phyloP scores from a whole-genome alignment of 371 early-diverging fungal genomes.

The Rhizopus stolonifer region DNA sequence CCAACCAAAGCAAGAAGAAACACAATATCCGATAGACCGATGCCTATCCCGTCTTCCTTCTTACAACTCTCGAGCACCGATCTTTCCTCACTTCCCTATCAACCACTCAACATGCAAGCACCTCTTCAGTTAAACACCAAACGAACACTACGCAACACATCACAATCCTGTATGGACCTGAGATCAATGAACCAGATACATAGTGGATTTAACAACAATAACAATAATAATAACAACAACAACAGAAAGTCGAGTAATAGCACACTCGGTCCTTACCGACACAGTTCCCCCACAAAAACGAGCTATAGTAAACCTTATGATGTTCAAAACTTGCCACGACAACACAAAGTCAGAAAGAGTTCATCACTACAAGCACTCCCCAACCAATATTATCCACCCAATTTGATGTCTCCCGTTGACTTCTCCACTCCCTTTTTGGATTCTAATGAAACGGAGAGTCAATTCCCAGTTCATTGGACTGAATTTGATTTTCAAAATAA shows the following conservation, averaged over 20 bases:
- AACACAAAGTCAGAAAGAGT: constrained; percentile 19
- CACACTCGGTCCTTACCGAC: constrained; percentile 12
- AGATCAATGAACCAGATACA: constrained; percentile 17
- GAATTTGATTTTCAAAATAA: not conserved
- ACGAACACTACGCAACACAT: not conserved
- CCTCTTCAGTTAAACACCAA: constrained; percentile 16
- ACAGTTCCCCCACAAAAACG: not conserved
- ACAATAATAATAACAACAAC: constrained; percentile 1
- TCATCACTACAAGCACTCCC: constrained; percentile 18
- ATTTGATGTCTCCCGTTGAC: too few species aligned
- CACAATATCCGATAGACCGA: constrained; percentile 16
- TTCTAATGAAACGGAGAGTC: not conserved
- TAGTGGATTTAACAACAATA: too few species aligned
- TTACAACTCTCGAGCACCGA: not conserved
- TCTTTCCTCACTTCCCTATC: constrained; percentile 23
- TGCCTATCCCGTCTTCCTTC: not conserved
- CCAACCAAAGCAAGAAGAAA: constrained; percentile 11
- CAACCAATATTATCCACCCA: too few species aligned
- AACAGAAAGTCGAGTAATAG: not conserved
- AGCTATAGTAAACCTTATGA: not conserved
- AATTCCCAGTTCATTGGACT: not conserved
- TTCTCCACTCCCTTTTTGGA: constrained; percentile 13
- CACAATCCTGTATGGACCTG: constrained; percentile 27
- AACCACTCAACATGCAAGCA: constrained; percentile 22
- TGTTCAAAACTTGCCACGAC: constrained; percentile 1